Evolutionary conservation across 2,329 filamentous ascomycete genomes (phyloP).

Genomic region (Coccinonectria pachysandricola): DNA sequence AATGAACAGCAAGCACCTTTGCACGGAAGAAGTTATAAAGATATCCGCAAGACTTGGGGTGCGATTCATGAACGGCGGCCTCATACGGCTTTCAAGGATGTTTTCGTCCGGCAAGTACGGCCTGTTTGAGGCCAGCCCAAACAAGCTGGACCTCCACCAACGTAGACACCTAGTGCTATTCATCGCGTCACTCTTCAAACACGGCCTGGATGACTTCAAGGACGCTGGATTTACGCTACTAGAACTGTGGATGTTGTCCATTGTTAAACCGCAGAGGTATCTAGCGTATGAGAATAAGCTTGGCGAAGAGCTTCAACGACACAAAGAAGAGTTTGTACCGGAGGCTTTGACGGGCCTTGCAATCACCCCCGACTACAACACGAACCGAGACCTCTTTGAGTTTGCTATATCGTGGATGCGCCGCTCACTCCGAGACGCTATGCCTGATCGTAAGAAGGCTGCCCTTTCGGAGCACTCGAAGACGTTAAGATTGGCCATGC

Average conservation of each 20-base stretch:
- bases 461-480: constrained; percentile 32
- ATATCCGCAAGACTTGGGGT: constrained; percentile 37
- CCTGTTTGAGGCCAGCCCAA: constrained; percentile 35
- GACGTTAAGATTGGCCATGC: constrained; percentile 38
- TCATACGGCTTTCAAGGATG: constrained; percentile 33
- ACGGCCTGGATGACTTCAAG: constrained; percentile 35
- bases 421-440: constrained; percentile 31
- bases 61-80: constrained; percentile 33
- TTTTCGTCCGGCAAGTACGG: constrained; percentile 39
- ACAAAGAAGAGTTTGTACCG: constrained; percentile 33
- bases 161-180: constrained; percentile 42
- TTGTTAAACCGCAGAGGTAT: constrained; percentile 38
- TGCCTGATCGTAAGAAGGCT: constrained; percentile 23
- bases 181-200: constrained; percentile 37
- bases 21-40: constrained; percentile 33
- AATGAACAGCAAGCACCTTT: constrained; percentile 19
- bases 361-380: constrained; percentile 35
- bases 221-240: constrained; percentile 34
- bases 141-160: constrained; percentile 28
- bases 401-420: constrained; percentile 41
- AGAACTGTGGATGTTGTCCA: constrained; percentile 41
- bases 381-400: constrained; percentile 39
- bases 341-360: constrained; percentile 26
- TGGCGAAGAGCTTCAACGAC: constrained; percentile 33
- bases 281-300: constrained; percentile 40